Evolutionary conservation across 139 green algal species (phyloP).

Genomic region (Ulvella scutata): DNA sequence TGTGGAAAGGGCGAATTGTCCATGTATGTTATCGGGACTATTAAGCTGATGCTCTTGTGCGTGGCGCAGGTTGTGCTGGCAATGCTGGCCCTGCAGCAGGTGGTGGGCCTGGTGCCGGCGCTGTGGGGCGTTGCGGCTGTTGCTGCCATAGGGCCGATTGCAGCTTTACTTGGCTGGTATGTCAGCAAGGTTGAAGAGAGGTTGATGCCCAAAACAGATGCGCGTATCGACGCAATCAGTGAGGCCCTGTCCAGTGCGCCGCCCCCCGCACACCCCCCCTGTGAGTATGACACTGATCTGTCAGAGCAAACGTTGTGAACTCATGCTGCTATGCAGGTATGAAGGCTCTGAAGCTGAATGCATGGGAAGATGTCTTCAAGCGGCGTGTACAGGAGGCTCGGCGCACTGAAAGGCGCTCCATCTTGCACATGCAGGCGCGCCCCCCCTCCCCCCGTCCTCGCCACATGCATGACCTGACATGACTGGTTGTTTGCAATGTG

Average conservation of each 20-base stretch:
- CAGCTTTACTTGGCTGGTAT: slow-evolving; percentile 32
- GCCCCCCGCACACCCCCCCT: too few species aligned
- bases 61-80: neutral
- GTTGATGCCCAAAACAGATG: slow-evolving; percentile 51
- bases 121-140: slow-evolving; percentile 52
- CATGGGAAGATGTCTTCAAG: slow-evolving; percentile 70
- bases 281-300: too few species aligned
- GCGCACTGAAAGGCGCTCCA: slow-evolving; percentile 39
- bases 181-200: slow-evolving; percentile 30
- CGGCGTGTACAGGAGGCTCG: slow-evolving; percentile 46
- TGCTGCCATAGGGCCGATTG: slow-evolving; percentile 52
- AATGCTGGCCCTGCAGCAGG: too few species aligned
- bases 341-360: slow-evolving; percentile 87
- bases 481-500: too few species aligned
- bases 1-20: too few species aligned
- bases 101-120: slow-evolving; percentile 44
- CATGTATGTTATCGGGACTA: too few species aligned
- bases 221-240: slow-evolving; percentile 53
- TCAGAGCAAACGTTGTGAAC: too few species aligned
- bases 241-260: slow-evolving; percentile 69
- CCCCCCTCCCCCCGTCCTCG: too few species aligned
- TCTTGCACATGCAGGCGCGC: too few species aligned
- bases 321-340: slow-evolving; percentile 29
- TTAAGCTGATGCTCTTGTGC: neutral
- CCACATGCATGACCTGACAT: too few species aligned